Base-by-base conservation (phyloP, 2,329 filamentous ascomycete genomes). In the Calonectria pteridis region DNA sequence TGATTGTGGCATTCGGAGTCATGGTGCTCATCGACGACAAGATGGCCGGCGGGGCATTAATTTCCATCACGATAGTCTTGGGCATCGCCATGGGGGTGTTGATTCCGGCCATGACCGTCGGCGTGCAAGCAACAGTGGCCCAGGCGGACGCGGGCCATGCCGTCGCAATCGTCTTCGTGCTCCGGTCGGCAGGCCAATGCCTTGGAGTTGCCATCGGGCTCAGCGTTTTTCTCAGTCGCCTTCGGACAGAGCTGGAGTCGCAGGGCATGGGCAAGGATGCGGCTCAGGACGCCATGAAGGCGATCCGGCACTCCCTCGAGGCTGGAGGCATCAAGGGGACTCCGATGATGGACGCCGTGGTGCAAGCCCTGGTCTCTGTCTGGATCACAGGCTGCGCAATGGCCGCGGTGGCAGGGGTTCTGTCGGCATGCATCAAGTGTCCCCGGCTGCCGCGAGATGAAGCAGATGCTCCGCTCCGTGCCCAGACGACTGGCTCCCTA, bases 21-120 rank as follows among this genome's bases (percentile, higher is more conserved):
- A 84, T 93, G 69, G 84, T 87, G 49, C 83, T 89, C 28, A 85
- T 92, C 35, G 82, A 78, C 18, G 80, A 82, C 11, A 66, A 88
- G 13, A 92, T 91, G 2, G 85, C 86, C 2, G 87, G 90, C 3
- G 83, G 85, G 0, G 83, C 84, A 26, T 93, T 92, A 89, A 84
- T 94, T 68, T 90, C 92, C 78, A 84, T 94, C 55, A 92, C 90
- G 77, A 80, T 93, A 7, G 85, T 91, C 23, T 84, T 90, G 16
- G 92, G 92, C 0, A 67, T 93, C 6, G 92, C 92, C 18, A 88
- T 90, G 3, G 93, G 93, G 2, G 87, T 93, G 69, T 84, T 94
- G 7, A 93, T 93, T 82, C 90, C 93, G 0, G 86, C 89, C n/a
- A 90, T 93, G 84, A 87, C 86, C 0, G 89, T 93, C 40, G 88